phyloP scores from a whole-genome alignment of 2,329 filamentous ascomycete species.

The Eutypella sp. region DNA sequence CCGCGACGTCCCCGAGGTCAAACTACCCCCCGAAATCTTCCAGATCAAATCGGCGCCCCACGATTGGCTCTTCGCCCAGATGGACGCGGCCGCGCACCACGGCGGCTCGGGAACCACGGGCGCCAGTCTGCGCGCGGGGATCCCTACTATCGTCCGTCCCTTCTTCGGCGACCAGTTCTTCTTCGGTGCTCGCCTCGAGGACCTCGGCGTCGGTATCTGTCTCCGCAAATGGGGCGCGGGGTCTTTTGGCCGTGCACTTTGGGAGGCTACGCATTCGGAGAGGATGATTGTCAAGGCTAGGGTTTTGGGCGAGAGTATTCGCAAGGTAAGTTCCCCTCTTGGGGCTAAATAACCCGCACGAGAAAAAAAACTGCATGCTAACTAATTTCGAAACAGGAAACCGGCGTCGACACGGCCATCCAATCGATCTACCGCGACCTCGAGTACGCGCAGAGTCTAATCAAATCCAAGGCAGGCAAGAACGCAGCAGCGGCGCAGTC shows the following conservation, averaged over 20 bases:
- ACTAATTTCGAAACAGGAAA: constrained; percentile 55
- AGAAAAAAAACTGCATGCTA: too few species aligned
- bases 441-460: constrained; percentile 82
- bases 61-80: constrained; percentile 92
- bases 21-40: constrained; percentile 73
- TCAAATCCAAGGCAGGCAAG: constrained; percentile 60
- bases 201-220: constrained; percentile 86
- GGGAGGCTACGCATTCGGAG: constrained; percentile 85
- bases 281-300: constrained; percentile 87
- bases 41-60: constrained; percentile 89
- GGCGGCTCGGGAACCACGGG: constrained; percentile 94
- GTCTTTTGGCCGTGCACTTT: constrained; percentile 78
- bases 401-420: constrained; percentile 84
- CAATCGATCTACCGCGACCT: constrained; percentile 91
- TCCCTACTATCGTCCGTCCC: constrained; percentile 90
- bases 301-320: constrained; percentile 79
- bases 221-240: constrained; percentile 86
- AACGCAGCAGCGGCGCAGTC: constrained; percentile 33
- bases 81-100: constrained; percentile 92
- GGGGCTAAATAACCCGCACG: too few species aligned
- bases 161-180: constrained; percentile 99
- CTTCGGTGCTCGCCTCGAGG: constrained; percentile 84
- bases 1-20: constrained; percentile 54
- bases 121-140: constrained; percentile 81
- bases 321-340: constrained; percentile 55